Evolutionary conservation across 345 rosid genomes (phyloP), one percentile per base, ranked within the genome.

Genomic region (Citropsis articulata): DNA sequence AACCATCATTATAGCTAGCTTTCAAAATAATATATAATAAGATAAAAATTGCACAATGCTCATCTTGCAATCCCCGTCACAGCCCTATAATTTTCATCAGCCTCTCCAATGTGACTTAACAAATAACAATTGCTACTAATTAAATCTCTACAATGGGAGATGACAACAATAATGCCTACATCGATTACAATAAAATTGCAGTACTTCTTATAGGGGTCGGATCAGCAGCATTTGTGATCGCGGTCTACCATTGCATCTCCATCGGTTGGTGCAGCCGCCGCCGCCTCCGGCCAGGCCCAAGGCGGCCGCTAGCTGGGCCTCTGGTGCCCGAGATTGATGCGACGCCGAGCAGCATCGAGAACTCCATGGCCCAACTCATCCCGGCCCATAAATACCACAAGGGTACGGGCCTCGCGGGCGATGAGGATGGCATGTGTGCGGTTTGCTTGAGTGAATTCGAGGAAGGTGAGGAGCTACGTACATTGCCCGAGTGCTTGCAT

Each of bases 391-490:
- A 78, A 73, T 81, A 82, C 78, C 72, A n/a, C 9, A 89, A 82
- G 45, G 80, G 87, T 1, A 68, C 55, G 60, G 77, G 67, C 30
- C 38, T 62, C 22, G 64, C 27, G 40, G 86, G 71, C 4, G 85
- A 81, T 0, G 88, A 19, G 57, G 57, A 88, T 1, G 79, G 71
- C 8, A 62, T 75, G 33, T 83, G 90, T 9, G 60, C 86, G 0
- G 80, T 85, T 10, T 85, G 90, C 78, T 62, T 87, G 81, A 67
- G 82, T 38, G 86, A 83, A 70, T 87, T 81, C 25, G 86, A 84
- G 64, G 87, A 83, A 12, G 90, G 82, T 1, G 90, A 87, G 75
- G 88, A 85, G 69, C 25, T 87, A n/a, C 83, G 82, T 13, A 85
- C 81, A 4, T 65, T 87, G 71, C 90, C 90, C 0, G 86, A 79